Evolutionary conservation across 495 filamentous ascomycete species (phyloP).

Genomic region (Penicillium chermesinum): DNA sequence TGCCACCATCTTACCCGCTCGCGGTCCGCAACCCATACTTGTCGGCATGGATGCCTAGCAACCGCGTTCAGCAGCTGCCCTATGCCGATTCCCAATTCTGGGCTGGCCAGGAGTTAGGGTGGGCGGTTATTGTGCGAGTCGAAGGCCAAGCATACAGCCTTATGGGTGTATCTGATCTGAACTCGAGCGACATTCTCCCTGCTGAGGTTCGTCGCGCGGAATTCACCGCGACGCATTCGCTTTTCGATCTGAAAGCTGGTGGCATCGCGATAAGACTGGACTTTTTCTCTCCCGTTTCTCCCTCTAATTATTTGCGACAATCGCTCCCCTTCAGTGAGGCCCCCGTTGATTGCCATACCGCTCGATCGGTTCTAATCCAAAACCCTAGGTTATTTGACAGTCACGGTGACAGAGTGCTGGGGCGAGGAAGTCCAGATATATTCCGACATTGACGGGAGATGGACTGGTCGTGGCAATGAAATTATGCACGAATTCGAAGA

Average conservation of each 20-base stretch:
- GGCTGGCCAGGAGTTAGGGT: slow-evolving; percentile 42
- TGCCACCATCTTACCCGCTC: slow-evolving; percentile 45
- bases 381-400: slow-evolving; percentile 56
- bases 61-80: slow-evolving; percentile 33
- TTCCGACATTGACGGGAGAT: slow-evolving; percentile 47
- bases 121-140: slow-evolving; percentile 45
- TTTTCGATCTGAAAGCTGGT: slow-evolving; percentile 41
- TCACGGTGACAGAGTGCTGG: slow-evolving; percentile 43
- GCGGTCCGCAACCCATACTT: slow-evolving; percentile 46
- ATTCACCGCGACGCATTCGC: slow-evolving; percentile 44
- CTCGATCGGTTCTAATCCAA: slow-evolving; percentile 14
- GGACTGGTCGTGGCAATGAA: slow-evolving; percentile 35
- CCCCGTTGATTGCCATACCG: neutral
- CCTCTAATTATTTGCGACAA: slow-evolving; percentile 75
- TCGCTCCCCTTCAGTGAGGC: slow-evolving; percentile 65
- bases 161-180: slow-evolving; percentile 35
- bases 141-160: slow-evolving; percentile 44
- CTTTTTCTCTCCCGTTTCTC: slow-evolving; percentile 85
- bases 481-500: slow-evolving; percentile 26
- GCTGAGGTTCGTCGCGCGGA: slow-evolving; percentile 36
- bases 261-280: slow-evolving; percentile 38
- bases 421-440: slow-evolving; percentile 40
- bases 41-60: slow-evolving; percentile 44
- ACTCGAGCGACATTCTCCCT: slow-evolving; percentile 21
- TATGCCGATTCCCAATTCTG: slow-evolving; percentile 46